Conservation (phyloP, 306 rosid genomes). For the Pachyrhizus erosus region DNA sequence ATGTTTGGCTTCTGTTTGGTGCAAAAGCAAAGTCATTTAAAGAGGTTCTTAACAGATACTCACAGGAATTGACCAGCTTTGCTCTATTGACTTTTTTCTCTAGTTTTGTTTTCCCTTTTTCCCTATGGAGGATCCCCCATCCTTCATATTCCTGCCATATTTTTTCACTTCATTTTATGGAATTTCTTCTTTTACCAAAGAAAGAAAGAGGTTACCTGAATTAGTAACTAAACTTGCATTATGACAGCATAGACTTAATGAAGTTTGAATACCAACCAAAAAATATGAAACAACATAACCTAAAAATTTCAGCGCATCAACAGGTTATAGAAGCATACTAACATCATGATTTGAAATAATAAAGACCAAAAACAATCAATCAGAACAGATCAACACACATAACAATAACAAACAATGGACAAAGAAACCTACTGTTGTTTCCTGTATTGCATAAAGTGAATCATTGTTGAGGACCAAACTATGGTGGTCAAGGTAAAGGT, state of each 20-base stretch:
- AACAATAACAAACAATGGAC: conserved; percentile 40
- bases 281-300: conserved; percentile 14
- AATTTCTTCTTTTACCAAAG: conserved; percentile 2
- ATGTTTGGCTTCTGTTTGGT: background rate
- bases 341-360: conserved; percentile 31
- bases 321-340: conserved; percentile 34
- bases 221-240: background rate
- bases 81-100: background rate
- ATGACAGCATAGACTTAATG: conserved; percentile 9
- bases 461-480: conserved; percentile 61
- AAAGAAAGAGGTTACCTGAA: background rate
- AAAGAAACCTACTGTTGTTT: conserved; percentile 81
- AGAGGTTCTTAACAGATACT: background rate
- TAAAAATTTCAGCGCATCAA: conserved; percentile 33
- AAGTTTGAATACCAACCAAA: conserved; percentile 23
- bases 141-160: background rate
- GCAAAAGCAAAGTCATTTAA: background rate
- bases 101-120: background rate
- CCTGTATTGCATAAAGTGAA: conserved; percentile 72
- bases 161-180: background rate
- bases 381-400: conserved; percentile 40
- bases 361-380: conserved; percentile 37
- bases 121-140: background rate
- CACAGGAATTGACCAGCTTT: background rate
- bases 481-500: conserved; percentile 85